phyloP scores from a whole-genome alignment of 2,329 filamentous ascomycete genomes.

The Alternaria gansuensis region DNA sequence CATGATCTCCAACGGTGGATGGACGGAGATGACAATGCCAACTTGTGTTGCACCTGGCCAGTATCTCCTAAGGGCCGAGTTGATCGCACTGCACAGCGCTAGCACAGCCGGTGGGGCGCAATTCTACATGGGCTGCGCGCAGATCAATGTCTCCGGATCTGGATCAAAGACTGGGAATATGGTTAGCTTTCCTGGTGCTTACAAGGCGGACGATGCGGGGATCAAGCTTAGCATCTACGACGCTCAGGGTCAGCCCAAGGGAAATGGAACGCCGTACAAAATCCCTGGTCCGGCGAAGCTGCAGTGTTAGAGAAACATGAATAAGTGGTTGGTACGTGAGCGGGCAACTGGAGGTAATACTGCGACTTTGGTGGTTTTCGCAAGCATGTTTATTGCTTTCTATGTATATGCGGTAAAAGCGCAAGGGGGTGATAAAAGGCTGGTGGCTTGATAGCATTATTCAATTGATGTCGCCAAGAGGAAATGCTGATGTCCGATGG shows the following conservation, averaged over 20 bases:
- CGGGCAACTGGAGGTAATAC: neutral
- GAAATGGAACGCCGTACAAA: slow-evolving; percentile 54
- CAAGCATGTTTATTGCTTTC: slow-evolving; percentile 1
- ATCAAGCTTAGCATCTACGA: slow-evolving; percentile 47
- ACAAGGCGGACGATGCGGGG: slow-evolving; percentile 41
- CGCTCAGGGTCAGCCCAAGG: slow-evolving; percentile 30
- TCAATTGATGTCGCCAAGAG: neutral
- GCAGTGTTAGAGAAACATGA: slow-evolving; percentile 53
- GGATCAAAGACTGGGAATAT: slow-evolving; percentile 32
- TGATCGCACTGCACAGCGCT: slow-evolving; percentile 57
- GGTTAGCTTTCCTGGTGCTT: slow-evolving; percentile 51
- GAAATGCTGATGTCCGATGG: neutral
- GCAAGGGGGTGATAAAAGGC: neutral
- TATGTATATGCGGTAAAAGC: neutral
- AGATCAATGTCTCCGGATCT: slow-evolving; percentile 47
- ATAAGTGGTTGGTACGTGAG: neutral
- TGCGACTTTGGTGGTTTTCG: neutral
- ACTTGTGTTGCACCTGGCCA: slow-evolving; percentile 50
- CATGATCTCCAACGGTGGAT: slow-evolving; percentile 59
- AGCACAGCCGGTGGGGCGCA: slow-evolving; percentile 50
- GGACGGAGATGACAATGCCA: slow-evolving; percentile 55
- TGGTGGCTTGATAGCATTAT: neutral
- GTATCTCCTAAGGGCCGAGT: slow-evolving; percentile 57
- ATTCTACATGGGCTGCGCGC: slow-evolving; percentile 54
- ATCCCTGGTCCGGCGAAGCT: slow-evolving; percentile 62